A percentile compares a stretch with the other conserved stretches of the same genome.
Evolutionary conservation across 495 filamentous ascomycete species (phyloP).

Genomic region (Aspergillus steynii): DNA sequence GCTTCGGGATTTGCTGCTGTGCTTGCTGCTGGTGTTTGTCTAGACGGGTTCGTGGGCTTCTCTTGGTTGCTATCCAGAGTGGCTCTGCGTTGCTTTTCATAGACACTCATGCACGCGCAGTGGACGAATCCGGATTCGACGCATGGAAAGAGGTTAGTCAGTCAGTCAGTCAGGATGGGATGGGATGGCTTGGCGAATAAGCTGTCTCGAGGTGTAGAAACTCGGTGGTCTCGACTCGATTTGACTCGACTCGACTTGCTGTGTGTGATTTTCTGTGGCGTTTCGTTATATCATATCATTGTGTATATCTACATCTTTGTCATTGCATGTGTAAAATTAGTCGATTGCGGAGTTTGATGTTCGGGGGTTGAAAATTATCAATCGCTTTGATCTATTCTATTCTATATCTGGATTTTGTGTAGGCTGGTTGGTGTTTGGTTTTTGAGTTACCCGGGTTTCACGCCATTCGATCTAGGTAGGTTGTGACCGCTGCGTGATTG

Average conservation of each 20-base stretch:
- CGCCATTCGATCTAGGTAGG: no score
- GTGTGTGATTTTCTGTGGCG: background rate
- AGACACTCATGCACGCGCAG: background rate
- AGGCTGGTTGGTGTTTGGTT: no score
- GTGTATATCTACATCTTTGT: constrained; percentile 1
- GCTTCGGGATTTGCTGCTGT: constrained; percentile 9
- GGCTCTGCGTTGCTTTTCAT: background rate
- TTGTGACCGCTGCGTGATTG: no score
- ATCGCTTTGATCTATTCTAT: background rate
- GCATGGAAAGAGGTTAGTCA: background rate
- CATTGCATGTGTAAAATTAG: constrained; percentile 13
- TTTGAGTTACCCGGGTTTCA: no score
- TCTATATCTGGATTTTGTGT: background rate
- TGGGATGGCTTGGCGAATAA: background rate
- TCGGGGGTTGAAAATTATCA: background rate
- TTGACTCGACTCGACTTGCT: background rate
- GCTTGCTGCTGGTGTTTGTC: constrained; percentile 12
- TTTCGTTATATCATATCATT: constrained; percentile 1
- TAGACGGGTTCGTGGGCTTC: background rate
- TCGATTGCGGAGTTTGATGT: background rate
- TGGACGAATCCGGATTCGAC: background rate
- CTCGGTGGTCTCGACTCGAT: background rate
- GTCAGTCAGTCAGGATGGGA: background rate
- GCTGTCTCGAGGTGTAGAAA: background rate
- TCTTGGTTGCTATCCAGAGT: background rate